Base-by-base conservation (phyloP, 169 alveolate species). In the Babesia ovis region DNA sequence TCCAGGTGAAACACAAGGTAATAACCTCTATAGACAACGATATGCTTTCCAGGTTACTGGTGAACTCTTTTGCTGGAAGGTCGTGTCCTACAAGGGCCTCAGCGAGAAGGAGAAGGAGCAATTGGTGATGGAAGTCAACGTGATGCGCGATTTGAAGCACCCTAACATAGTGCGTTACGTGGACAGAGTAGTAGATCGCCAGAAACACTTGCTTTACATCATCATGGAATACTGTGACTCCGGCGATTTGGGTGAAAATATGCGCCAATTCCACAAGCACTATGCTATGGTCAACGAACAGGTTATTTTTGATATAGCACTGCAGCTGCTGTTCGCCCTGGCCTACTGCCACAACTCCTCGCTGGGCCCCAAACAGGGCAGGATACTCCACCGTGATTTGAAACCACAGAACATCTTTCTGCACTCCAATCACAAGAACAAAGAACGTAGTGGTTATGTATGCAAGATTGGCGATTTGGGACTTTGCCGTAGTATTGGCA, bases 191-290 rank as follows among this genome's bases (percentile, higher is more conserved):
- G 86, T 97, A 31, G 98, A 97, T 85, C 95, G 95, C 66, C 89
- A 90, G 60, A 92, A 88, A 45, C 91, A 94, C 39, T 94, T 93
- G 61, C 90, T 96, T 22, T 97, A 92, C 90, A 95, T 96, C 22
- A 86, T 97, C 37, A 94, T 96, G 96, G 99, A 97, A 86, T 96
- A 91, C 85, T 96, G 99, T 69, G 99, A 95, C 68, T 95, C 96
- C 39, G 99, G 99, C 23, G 98, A 97, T 69, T 86, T 97, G 59
- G 96, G 97, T 11, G 80, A 94, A 54, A 72, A 95, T 25, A 93
- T 97, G 69, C 94, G 93, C 67, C 95, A 91, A 77, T 92, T 93
- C 58, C 92, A 90, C 73, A 91, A 87, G 68, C 92, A 92, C 73
- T 92, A 91, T 70, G 96, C 94, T 31, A 80, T 83, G 71, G 90